phyloP scores from a whole-genome alignment of 495 filamentous ascomycete species.

The Glonium stellatum region DNA sequence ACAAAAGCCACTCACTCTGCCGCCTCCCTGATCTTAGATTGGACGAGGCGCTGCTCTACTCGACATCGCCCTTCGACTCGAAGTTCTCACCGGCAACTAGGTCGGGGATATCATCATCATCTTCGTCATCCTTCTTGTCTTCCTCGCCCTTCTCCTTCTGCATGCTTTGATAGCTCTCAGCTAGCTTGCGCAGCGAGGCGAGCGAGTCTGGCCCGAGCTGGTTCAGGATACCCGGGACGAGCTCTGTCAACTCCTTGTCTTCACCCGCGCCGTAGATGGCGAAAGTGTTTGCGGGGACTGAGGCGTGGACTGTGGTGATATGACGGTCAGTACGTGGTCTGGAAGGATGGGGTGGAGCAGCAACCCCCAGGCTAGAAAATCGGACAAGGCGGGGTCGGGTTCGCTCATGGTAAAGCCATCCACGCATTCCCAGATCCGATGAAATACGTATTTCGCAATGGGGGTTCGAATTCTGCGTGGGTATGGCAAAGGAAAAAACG shows the following conservation, averaged over 20 bases:
- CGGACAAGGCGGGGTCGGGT: not conserved
- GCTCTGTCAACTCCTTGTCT: slow-evolving; percentile 99
- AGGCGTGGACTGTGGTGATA: slow-evolving; percentile 70
- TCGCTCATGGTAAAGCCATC: not conserved
- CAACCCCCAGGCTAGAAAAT: too few species aligned
- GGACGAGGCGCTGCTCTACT: slow-evolving; percentile 51
- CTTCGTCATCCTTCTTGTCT: slow-evolving; percentile 65
- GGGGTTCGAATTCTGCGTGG: not conserved
- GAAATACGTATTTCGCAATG: not conserved
- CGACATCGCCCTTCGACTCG: slow-evolving; percentile 71
- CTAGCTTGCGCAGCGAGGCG: slow-evolving; percentile 94
- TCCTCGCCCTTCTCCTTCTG: slow-evolving; percentile 84
- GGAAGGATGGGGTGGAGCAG: not conserved
- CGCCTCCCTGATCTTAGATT: too few species aligned
- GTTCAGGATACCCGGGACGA: slow-evolving; percentile 98
- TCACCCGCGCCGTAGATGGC: slow-evolving; percentile 98
- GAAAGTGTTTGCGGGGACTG: slow-evolving; percentile 95
- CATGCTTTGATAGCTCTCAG: slow-evolving; percentile 98
- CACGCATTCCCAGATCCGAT: not conserved
- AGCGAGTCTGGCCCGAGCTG: slow-evolving; percentile 97
- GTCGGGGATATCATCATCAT: slow-evolving; percentile 88
- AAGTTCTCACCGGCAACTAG: slow-evolving; percentile 95
- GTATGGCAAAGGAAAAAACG: not conserved
- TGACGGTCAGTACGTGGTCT: not conserved
- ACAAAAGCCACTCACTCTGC: too few species aligned